Base-by-base conservation (phyloP, 164 flowering plant species). In the Dillenia suffruticosa region DNA sequence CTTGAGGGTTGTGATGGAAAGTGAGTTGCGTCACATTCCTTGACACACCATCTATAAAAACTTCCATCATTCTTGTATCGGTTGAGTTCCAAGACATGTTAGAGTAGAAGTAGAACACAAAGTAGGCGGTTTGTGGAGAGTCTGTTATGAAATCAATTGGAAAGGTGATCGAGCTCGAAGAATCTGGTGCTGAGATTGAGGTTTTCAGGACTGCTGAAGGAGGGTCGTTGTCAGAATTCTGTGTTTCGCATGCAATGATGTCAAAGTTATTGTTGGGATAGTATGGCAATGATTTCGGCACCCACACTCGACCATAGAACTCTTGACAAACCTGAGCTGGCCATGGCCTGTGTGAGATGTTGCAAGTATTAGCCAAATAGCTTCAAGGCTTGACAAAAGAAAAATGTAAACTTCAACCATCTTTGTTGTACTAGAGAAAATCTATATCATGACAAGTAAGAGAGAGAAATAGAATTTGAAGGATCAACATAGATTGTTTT, bases 41-140 rank as follows among this genome's bases (percentile, higher is more conserved):
- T 15, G n/a, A 11, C 9, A 4, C 10, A 11, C 67, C 55, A 16
- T 64, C 19, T 1, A 56, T 64, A 43, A 56, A 57, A 7, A 56
- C 12, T 2, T 51, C n/a, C 9, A 63, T n/a, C 10, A 12, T 48
- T 10, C 57, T 54, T 26, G 10, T 24, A 6, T 54, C 57, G 32
- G 22, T 19, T 17, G 10, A 11, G 22, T 9, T 7, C 12, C 32
- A 6, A 10, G n/a, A n/a, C 10, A 9, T 10, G 32, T 3, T 14
- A 9, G 43, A 8, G 10, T 6, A 8, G n/a, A 58, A 58, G 14
- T 64, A 64, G 61, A 64, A 43, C 46, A 64, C 61, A 64, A 64
- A 49, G 51, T 64, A 64, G 49, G 67, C 67, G 49, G 53, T 32
- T n/a, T 40, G 26, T 50, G 4, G 49, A 8, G 48, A 19, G 45